These are phyloP conservation scores for Globisporangium nagaii DNA, from an alignment of 352 stramenopile species.

Conservation along the genomic window DNA sequence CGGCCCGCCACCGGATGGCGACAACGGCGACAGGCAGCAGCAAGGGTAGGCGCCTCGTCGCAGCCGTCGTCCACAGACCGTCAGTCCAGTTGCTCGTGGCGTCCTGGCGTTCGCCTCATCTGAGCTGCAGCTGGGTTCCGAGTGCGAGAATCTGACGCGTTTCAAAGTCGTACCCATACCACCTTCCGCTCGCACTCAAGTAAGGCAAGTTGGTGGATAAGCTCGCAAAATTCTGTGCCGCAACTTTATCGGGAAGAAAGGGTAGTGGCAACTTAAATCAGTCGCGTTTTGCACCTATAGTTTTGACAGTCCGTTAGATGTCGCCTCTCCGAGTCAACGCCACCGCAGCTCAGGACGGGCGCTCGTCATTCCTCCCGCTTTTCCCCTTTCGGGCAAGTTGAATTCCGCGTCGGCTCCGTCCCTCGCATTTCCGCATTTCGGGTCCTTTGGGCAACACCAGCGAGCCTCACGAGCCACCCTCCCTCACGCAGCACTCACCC, in stretches of 20 bases:
- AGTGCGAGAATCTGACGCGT: neutral
- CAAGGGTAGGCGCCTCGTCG: neutral
- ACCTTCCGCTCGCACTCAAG: neutral
- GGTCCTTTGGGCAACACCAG: neutral
- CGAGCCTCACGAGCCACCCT: neutral
- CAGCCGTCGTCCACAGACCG: too few relatives aligned
- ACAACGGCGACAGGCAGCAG: neutral
- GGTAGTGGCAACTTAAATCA: conserved; percentile 5
- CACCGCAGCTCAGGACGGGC: too few relatives aligned
- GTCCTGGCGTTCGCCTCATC: too few relatives aligned
- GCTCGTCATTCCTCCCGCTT: neutral
- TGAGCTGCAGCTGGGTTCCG: too few relatives aligned
- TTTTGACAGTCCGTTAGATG: neutral
- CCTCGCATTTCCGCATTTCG: conserved; percentile 2
- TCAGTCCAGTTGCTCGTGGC: too few relatives aligned
- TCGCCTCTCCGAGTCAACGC: neutral
- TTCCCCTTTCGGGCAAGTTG: neutral
- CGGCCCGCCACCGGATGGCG: conserved; percentile 9
- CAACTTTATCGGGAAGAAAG: neutral
- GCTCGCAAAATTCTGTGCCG: neutral
- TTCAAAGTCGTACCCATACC: conserved; percentile 4
- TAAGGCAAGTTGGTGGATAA: neutral
- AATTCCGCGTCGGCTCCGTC: neutral
- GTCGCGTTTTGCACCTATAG: neutral
- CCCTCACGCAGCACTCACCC: neutral